Evolutionary conservation across 345 rosid species (phyloP).

Genomic region (Sisymbrium irio): DNA sequence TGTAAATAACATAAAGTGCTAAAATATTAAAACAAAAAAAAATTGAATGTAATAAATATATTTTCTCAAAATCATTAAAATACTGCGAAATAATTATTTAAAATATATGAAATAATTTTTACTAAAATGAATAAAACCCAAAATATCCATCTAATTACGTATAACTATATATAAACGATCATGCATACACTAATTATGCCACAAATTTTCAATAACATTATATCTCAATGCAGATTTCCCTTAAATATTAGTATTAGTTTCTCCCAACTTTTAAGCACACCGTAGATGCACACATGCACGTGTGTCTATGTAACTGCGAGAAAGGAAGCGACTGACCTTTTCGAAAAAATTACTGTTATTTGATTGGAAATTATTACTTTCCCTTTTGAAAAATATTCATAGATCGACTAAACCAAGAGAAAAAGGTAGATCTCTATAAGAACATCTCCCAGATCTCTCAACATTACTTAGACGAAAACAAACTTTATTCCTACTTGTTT

Average conservation of each 20-base stretch:
- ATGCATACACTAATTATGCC: not conserved
- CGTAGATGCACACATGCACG: conserved; percentile 33
- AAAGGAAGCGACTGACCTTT: conserved; percentile 29
- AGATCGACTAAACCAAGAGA: conserved; percentile 14
- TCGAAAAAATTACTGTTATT: not conserved
- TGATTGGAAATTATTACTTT: conserved; percentile 1
- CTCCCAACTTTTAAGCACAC: conserved; percentile 11
- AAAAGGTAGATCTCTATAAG: conserved; percentile 45
- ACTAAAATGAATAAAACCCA: not conserved
- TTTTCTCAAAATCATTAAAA: too few relatives aligned
- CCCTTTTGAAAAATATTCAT: conserved; percentile 9
- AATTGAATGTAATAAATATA: too few relatives aligned
- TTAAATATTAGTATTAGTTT: not conserved
- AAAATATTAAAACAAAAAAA: too few relatives aligned
- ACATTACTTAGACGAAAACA: conserved; percentile 23
- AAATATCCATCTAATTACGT: not conserved
- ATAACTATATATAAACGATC: not conserved
- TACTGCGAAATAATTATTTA: not conserved
- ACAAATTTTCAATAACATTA: not conserved
- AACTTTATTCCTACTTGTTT: conserved; percentile 2
- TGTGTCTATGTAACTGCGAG: conserved; percentile 35
- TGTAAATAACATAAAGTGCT: not conserved
- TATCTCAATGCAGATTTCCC: not conserved
- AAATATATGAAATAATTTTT: not conserved
- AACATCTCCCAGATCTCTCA: conserved; percentile 45